These are phyloP conservation scores for Plasmodium knowlesi DNA, from an alignment of 169 alveolate species.

Conservation along the genomic window DNA sequence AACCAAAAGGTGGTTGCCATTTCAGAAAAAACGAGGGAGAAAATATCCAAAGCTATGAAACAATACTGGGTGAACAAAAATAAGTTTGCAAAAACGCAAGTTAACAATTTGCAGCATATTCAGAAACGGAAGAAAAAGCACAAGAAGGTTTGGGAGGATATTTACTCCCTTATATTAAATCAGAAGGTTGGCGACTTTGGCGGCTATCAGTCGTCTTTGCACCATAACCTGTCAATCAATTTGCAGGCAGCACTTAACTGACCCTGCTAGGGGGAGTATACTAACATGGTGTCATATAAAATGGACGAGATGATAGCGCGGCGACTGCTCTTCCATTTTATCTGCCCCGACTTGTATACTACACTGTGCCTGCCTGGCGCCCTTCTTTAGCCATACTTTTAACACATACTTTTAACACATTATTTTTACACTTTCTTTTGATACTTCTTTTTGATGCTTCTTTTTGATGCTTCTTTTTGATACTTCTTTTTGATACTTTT, in stretches of 20 bases:
- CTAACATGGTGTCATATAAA: background rate
- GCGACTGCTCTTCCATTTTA: background rate
- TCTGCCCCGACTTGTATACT: background rate
- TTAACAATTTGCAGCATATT: constrained; percentile 23
- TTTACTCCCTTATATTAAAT: constrained; percentile 72
- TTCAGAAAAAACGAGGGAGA: constrained; percentile 41
- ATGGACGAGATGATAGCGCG: background rate
- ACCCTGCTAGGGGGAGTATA: background rate
- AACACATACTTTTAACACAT: background rate
- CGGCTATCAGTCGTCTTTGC: constrained; percentile 33
- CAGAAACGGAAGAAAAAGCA: constrained; percentile 53
- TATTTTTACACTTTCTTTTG: no score
- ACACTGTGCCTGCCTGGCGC: background rate
- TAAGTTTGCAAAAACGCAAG: background rate
- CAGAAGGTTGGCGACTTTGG: constrained; percentile 39
- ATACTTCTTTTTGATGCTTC: no score
- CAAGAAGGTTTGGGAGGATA: constrained; percentile 73
- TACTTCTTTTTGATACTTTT: no score
- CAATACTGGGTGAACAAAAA: constrained; percentile 63
- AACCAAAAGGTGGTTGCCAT: background rate
- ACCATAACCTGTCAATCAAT: constrained; percentile 47
- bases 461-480: no score
- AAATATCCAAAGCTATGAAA: constrained; percentile 72
- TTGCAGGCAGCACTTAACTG: constrained; percentile 44
- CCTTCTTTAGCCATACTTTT: no score